Evolutionary conservation across 78 protist species (phyloP).

Genomic region (Acrasis kona): DNA sequence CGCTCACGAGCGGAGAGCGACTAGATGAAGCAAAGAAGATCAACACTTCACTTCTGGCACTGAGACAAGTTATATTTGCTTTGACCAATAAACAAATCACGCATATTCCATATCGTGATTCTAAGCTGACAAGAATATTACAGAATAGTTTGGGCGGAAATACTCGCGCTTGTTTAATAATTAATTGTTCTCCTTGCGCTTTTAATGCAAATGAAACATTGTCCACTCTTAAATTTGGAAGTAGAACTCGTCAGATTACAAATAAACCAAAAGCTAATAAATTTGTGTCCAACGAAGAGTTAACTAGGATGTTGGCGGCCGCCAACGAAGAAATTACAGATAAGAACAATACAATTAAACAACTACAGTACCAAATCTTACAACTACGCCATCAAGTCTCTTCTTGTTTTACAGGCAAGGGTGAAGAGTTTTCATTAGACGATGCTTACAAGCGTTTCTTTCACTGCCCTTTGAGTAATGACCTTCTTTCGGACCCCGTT

Average conservation of each 20-base stretch:
- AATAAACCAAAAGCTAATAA: constrained; percentile 77
- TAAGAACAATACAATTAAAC: no score
- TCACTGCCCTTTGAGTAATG: no score
- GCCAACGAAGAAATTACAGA: no score
- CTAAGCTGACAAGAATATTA: constrained; percentile 76
- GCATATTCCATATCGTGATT: constrained; percentile 79
- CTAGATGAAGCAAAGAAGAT: constrained; percentile 66
- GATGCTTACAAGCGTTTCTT: no score
- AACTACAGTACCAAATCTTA: no score
- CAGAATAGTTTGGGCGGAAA: constrained; percentile 86
- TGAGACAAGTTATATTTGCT: constrained; percentile 65
- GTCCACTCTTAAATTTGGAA: constrained; percentile 68
- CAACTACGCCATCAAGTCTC: no score
- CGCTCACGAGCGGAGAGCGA: constrained; percentile 61
- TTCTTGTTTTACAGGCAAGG: no score
- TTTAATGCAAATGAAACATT: constrained; percentile 62
- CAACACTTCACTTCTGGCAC: constrained; percentile 69
- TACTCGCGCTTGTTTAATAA: constrained; percentile 71
- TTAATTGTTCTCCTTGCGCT: constrained; percentile 66
- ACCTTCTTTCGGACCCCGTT: no score
- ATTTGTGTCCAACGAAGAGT: no score
- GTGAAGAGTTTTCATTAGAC: no score
- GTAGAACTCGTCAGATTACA: constrained; percentile 77
- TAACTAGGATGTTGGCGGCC: no score
- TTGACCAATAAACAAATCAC: constrained; percentile 46